Percentiles rank a stretch among this genome's conserved stretches.
Conservation (phyloP, 2,329 filamentous ascomycete genomes). For the Purpureocillium lavendulum region DNA sequence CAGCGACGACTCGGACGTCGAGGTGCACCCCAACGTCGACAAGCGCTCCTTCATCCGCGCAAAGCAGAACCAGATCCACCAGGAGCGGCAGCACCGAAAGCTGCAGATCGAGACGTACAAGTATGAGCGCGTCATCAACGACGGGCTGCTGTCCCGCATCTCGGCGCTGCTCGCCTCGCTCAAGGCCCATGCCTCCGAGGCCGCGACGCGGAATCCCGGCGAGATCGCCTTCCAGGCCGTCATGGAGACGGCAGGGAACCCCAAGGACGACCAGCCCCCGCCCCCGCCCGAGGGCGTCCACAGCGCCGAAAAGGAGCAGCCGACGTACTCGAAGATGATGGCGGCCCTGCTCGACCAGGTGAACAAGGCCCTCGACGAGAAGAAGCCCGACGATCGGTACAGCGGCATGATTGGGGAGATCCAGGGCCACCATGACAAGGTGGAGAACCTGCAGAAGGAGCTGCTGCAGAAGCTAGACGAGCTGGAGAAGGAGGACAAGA, state of each 20-base stretch:
- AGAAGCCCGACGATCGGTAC: slow-evolving; percentile 60
- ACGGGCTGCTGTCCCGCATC: slow-evolving; percentile 80
- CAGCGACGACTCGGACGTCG: slow-evolving; percentile 94
- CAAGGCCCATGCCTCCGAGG: slow-evolving; percentile 62
- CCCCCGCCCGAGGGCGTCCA: slow-evolving; percentile 73
- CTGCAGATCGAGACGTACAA: slow-evolving; percentile 85
- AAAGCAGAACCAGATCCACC: slow-evolving; percentile 95
- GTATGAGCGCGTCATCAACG: slow-evolving; percentile 89
- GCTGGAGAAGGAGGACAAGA: slow-evolving; percentile 74
- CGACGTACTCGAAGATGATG: slow-evolving; percentile 96
- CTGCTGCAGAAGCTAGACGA: slow-evolving; percentile 65
- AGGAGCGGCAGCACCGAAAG: slow-evolving; percentile 76
- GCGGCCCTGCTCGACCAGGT: slow-evolving; percentile 91
- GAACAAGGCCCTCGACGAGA: slow-evolving; percentile 74
- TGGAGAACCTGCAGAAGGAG: slow-evolving; percentile 69
- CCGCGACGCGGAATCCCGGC: slow-evolving; percentile 57
- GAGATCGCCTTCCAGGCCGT: slow-evolving; percentile 84
- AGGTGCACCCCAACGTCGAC: slow-evolving; percentile 98
- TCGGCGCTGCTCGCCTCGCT: slow-evolving; percentile 68
- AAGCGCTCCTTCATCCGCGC: slow-evolving; percentile 97
- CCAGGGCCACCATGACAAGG: slow-evolving; percentile 66
- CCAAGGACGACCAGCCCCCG: slow-evolving; percentile 67
- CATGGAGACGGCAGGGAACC: slow-evolving; percentile 69
- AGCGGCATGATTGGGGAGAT: slow-evolving; percentile 73
- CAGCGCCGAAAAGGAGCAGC: slow-evolving; percentile 61